phyloP scores from a whole-genome alignment of 2,329 filamentous ascomycete genomes.

The Colletotrichum godetiae region DNA sequence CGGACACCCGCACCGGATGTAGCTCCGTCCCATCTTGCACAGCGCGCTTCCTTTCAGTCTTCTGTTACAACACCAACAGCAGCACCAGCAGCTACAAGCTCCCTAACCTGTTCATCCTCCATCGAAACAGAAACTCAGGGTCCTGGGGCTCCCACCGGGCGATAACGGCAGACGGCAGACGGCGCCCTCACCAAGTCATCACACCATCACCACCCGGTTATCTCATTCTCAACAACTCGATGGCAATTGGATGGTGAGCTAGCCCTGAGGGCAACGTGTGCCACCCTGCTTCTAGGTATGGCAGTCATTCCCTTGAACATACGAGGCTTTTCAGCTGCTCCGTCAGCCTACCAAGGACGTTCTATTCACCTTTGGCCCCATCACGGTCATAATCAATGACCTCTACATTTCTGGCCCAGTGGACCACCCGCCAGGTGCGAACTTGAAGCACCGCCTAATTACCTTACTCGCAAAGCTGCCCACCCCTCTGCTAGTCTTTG shows the following conservation, averaged over 20 bases:
- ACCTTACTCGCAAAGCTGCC: not conserved
- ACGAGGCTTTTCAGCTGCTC: not conserved
- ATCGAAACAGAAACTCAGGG: not conserved
- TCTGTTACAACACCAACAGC: not conserved
- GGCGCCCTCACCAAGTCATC: not conserved
- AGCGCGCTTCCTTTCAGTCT: not conserved
- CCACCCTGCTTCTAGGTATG: not conserved
- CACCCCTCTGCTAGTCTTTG: not conserved
- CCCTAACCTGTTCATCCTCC: not conserved
- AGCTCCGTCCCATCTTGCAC: not conserved
- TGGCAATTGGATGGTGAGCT: not conserved
- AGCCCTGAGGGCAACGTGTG: not conserved
- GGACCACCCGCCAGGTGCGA: not conserved
- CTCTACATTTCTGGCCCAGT: not conserved
- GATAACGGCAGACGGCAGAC: not conserved
- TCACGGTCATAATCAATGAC: not conserved
- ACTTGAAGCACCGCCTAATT: not conserved
- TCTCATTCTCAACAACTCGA: not conserved
- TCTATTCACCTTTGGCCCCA: not conserved
- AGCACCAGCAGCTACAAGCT: not conserved
- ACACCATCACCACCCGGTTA: not conserved
- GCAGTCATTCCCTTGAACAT: not conserved
- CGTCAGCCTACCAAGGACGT: not conserved
- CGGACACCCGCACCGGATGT: not conserved
- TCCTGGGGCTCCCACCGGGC: not conserved